phyloP scores from a whole-genome alignment of 2,329 filamentous ascomycete genomes.

The Hypoxylon sp. region DNA sequence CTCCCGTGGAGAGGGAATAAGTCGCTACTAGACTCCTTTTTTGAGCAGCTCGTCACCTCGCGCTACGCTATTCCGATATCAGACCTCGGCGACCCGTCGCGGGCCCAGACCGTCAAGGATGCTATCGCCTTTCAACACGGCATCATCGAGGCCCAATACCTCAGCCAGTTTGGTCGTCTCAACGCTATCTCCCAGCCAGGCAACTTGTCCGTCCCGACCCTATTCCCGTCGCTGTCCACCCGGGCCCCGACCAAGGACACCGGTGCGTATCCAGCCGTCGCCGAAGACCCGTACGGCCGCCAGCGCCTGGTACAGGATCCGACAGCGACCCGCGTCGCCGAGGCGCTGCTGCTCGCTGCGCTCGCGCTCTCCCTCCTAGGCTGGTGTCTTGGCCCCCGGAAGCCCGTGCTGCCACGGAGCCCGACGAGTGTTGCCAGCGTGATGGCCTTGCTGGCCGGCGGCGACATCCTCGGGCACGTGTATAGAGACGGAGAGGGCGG shows the following conservation, averaged over 20 bases:
- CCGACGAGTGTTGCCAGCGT: conserved; percentile 24
- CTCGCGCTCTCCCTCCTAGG: conserved; percentile 15
- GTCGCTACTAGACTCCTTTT: neutral
- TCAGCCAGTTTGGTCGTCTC: neutral
- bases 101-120: neutral
- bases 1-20: neutral
- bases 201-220: neutral
- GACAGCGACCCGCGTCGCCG: conserved; percentile 8
- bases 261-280: neutral
- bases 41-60: neutral
- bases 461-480: conserved; percentile 18
- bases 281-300: neutral
- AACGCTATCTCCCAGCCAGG: too few species aligned
- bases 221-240: neutral
- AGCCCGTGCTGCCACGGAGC: conserved; percentile 20
- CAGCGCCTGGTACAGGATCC: neutral
- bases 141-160: neutral
- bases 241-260: neutral
- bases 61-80: neutral
- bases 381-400: conserved; percentile 16
- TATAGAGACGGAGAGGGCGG: neutral
- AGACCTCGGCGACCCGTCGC: neutral
- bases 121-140: conserved; percentile 1
- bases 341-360: conserved; percentile 5
- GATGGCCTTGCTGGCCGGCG: conserved; percentile 23